Evolutionary conservation across 1,284 basidiomycete genomes (phyloP), one percentile per base, ranked within the genome.

Genomic region (Abortiporus biennis): DNA sequence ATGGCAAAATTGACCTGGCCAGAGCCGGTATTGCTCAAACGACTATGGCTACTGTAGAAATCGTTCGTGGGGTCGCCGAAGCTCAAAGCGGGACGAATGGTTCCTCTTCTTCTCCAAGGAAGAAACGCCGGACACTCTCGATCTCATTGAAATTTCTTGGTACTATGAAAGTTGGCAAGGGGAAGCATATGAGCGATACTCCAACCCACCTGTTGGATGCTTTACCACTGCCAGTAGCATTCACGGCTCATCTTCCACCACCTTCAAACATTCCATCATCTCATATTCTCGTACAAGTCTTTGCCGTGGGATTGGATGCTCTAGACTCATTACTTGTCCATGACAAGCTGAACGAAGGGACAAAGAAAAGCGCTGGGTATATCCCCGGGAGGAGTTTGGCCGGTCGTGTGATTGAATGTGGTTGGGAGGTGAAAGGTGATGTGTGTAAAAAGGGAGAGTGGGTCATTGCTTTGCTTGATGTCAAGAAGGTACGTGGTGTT

Each of bases 331-430:
- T 82, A 36, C 69, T 84, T 21, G 76, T 80, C 6, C 70, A 70
- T 27, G 64, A 69, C 19, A 72, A 72, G 50, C n/a, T n/a, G n/a
- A n/a, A n/a, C n/a, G 23, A 27, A 16, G 21, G 41, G 19, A 38
- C 45, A 53, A 46, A 33, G 53, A 46, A 36, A 52, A 44, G 38
- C 59, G 50, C 77, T 13, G 85, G 85, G 1, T 85, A 78, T 57
- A 76, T 92, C 2, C 91, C 91, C 11, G 91, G 90, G 0, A 69
- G 91, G 36, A 84, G 82, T 45, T 85, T 93, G 57, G 83, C 90
- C 6, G 91, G 91, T 3, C 68, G 87, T 31, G 81, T 82, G 24
- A 57, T 92, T 36, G 85, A 88, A 52, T 79, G 77, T 47, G 91
- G 91, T 1, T 84, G 78, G 71, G 85, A 89, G 42, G 87, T 92